phyloP scores from a whole-genome alignment of 1,284 basidiomycete species.

The Moniliella sp. region DNA sequence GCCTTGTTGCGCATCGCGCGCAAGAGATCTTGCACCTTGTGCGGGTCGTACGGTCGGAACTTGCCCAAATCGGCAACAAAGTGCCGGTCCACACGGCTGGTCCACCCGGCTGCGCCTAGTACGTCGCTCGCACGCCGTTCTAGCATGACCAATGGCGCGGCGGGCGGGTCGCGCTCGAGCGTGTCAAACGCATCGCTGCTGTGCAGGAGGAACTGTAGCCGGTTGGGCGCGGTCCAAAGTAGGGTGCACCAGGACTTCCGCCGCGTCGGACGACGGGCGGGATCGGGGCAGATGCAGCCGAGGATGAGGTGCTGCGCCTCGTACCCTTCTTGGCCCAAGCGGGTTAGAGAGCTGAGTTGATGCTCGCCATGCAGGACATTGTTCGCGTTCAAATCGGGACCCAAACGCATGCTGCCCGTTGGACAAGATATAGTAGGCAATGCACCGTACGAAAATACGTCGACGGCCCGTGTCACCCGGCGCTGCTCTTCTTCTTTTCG shows the following conservation, averaged over 20 bases:
- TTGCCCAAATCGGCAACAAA: slow-evolving; percentile 87
- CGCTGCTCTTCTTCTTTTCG: slow-evolving; percentile 9
- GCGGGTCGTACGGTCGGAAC: slow-evolving; percentile 75
- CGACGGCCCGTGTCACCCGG: slow-evolving; percentile 26
- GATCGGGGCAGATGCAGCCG: slow-evolving; percentile 17
- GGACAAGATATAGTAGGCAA: slow-evolving; percentile 28
- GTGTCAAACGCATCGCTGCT: slow-evolving; percentile 92
- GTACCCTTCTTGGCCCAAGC: slow-evolving; percentile 21
- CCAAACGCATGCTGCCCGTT: slow-evolving; percentile 30
- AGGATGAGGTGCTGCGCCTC: slow-evolving; percentile 27
- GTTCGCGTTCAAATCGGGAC: slow-evolving; percentile 27
- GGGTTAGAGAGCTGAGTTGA: slow-evolving; percentile 16
- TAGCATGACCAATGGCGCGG: slow-evolving; percentile 51
- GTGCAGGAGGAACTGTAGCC: slow-evolving; percentile 79
- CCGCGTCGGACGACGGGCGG: slow-evolving; percentile 53
- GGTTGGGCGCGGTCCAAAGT: slow-evolving; percentile 76
- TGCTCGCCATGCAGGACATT: slow-evolving; percentile 20
- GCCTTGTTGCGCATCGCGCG: slow-evolving; percentile 87
- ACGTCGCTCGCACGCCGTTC: slow-evolving; percentile 39
- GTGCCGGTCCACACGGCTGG: slow-evolving; percentile 56
- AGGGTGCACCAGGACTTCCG: too few relatives aligned
- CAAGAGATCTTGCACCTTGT: slow-evolving; percentile 69
- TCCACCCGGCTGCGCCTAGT: slow-evolving; percentile 55
- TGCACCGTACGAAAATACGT: slow-evolving; percentile 29
- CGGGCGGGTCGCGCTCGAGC: slow-evolving; percentile 74